Conservation (phyloP, 108 stramenopile genomes). For the Nitzschia inconspicua region DNA sequence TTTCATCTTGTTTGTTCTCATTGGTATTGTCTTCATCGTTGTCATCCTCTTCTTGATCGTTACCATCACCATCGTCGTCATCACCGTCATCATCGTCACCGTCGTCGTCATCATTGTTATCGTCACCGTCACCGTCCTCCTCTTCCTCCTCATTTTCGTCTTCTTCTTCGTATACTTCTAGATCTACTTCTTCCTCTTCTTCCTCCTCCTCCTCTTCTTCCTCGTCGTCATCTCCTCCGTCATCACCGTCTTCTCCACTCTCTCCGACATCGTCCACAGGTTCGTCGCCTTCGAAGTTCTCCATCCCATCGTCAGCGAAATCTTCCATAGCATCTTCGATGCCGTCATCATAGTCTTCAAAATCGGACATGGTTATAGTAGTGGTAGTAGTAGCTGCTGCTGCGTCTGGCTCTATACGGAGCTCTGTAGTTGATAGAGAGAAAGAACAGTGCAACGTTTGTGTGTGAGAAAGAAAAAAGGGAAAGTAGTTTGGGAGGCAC, state of each 20-base stretch:
- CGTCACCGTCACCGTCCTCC: background rate
- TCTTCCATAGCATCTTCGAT: background rate
- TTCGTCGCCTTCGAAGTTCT: background rate
- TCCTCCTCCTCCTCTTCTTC: background rate
- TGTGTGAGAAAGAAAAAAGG: too few species aligned
- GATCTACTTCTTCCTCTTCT: background rate
- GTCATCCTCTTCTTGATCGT: too few species aligned
- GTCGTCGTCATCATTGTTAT: background rate
- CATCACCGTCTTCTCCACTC: background rate
- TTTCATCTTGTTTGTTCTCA: too few species aligned
- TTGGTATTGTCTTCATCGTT: too few species aligned
- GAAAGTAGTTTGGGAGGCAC: too few species aligned
- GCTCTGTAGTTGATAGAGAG: too few species aligned
- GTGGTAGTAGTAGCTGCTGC: too few species aligned
- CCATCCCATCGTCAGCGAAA: background rate
- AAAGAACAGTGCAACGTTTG: too few species aligned
- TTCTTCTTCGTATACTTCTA: background rate
- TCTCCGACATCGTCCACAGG: background rate
- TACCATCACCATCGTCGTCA: too few species aligned
- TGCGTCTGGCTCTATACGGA: too few species aligned
- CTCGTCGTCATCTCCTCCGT: background rate
- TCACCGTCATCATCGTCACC: background rate
- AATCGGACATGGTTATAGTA: too few species aligned
- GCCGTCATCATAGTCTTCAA: background rate
- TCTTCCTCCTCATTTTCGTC: too few species aligned